Percentiles rank a stretch among this genome's conserved stretches.
Evolutionary conservation across 78 protist species (phyloP).

Genomic region (Cavenderia fasciculata): DNA sequence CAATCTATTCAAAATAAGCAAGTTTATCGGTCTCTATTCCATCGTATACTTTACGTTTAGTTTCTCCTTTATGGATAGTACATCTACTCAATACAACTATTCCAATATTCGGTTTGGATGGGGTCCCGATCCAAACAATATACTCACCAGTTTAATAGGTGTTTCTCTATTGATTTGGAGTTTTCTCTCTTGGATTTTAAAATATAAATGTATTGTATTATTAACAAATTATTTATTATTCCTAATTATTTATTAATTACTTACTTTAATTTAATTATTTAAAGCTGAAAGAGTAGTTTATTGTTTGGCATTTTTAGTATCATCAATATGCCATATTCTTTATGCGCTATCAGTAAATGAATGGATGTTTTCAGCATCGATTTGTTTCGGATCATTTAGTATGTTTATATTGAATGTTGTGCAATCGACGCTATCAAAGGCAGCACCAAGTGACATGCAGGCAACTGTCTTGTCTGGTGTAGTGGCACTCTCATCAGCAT

Average conservation of each 20-base stretch:
- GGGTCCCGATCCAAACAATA: background rate
- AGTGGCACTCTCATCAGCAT: background rate
- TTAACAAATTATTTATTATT: too few species aligned
- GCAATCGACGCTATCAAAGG: background rate
- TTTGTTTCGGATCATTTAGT: background rate
- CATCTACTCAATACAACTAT: background rate
- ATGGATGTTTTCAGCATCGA: background rate
- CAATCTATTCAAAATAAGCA: background rate
- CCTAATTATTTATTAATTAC: too few species aligned
- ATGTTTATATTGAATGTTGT: background rate
- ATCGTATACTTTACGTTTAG: background rate
- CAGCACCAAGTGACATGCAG: background rate
- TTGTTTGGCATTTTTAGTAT: background rate
- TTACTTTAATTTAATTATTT: background rate
- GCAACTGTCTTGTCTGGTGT: constrained; percentile 15
- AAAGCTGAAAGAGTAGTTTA: background rate
- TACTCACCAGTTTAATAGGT: background rate
- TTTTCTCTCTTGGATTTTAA: background rate
- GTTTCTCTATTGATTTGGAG: background rate
- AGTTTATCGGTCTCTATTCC: background rate
- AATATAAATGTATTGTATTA: background rate
- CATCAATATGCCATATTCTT: background rate
- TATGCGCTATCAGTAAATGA: background rate
- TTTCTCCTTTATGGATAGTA: background rate
- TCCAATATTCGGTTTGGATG: background rate